Evolutionary conservation across 768 basidiomycete species (phyloP).

Genomic region (Cyathus striatus): DNA sequence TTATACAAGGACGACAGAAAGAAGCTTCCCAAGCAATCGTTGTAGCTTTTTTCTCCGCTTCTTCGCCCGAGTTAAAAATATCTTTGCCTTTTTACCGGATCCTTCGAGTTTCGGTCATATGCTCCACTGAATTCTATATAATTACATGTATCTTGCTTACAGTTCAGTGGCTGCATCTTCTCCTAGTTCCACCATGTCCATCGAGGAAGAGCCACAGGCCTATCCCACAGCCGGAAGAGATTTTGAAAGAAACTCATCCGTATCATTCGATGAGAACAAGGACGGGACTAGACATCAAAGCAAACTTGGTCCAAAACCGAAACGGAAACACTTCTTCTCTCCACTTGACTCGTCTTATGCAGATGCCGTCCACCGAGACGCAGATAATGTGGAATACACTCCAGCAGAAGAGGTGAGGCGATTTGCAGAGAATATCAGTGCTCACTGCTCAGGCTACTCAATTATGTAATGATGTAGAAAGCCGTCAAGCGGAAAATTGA

Average conservation of each 20-base stretch:
- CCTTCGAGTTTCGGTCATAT: background rate
- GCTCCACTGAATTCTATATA: background rate
- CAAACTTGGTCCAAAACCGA: conserved; percentile 28
- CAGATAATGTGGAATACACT: conserved; percentile 41
- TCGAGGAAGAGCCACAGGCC: conserved; percentile 71
- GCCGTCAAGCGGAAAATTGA: conserved; percentile 47
- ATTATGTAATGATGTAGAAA: conserved; percentile 29
- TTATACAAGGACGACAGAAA: too few relatives aligned
- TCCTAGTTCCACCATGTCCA: conserved; percentile 84
- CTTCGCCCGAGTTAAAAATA: background rate
- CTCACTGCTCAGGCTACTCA: too few relatives aligned
- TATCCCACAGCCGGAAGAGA: background rate
- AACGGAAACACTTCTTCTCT: conserved; percentile 43
- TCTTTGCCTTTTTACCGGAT: background rate
- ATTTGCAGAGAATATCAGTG: too few relatives aligned
- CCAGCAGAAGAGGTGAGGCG: conserved; percentile 41
- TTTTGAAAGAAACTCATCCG: background rate
- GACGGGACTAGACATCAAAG: conserved; percentile 38
- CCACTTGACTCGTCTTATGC: conserved; percentile 39
- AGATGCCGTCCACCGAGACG: conserved; percentile 47
- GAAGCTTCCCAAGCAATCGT: too few relatives aligned
- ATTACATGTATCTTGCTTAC: conserved; percentile 90
- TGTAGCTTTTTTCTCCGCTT: background rate
- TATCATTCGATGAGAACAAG: conserved; percentile 4
- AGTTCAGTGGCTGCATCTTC: conserved; percentile 89